Evolutionary conservation across 2,329 filamentous ascomycete species (phyloP), one percentile per base, ranked within the genome.

Genomic region (Hysterium pulicare): DNA sequence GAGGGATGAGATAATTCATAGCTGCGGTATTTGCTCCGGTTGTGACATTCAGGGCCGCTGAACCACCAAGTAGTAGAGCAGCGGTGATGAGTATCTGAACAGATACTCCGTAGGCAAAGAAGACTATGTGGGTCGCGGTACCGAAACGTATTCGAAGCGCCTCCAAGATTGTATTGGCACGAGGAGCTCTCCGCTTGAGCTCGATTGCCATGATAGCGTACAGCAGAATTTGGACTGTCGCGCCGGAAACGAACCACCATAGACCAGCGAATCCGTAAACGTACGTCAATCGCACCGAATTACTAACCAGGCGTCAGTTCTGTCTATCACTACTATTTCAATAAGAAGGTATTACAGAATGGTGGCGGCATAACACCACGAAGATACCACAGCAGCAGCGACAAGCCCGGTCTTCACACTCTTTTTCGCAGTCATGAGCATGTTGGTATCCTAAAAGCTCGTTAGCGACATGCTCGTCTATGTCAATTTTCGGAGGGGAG

Each of bases 51-150:
- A 63, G 53, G 13, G 90, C 90, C 2, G 86, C 85, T 2, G 83
- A 82, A 35, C 89, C 90, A 42, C 90, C 90, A 19, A 89, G 89
- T 46, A 95, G 78, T 32, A 95, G 71, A 88, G 94, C 94, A 36
- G 89, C 81, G 2, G 88, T 91, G n/a, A 95, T 90, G 2, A 95
- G 76, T 32, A 93, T 86, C 59, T 93, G 70, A 24, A 89, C 94
- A 67, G 87, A 83, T 5, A 93, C 71, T 17, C 86, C 88, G 49
- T 95, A 95, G 2, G 83, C 73, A 47, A 90, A 86, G 63, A 88
- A 95, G 2, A 90, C 86, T 3, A 83, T 70, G 58, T 95, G 90
- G 0, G 87, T 82, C 10, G 69, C 57, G 2, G 75, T 72, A 36
- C 90, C 89, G 64, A 94, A 95, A 46, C 89, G 79, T n/a, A 88